Evolutionary conservation across 2,329 filamentous ascomycete genomes (phyloP), one percentile per base, ranked within the genome.

Genomic region (Alternaria ethzedia): DNA sequence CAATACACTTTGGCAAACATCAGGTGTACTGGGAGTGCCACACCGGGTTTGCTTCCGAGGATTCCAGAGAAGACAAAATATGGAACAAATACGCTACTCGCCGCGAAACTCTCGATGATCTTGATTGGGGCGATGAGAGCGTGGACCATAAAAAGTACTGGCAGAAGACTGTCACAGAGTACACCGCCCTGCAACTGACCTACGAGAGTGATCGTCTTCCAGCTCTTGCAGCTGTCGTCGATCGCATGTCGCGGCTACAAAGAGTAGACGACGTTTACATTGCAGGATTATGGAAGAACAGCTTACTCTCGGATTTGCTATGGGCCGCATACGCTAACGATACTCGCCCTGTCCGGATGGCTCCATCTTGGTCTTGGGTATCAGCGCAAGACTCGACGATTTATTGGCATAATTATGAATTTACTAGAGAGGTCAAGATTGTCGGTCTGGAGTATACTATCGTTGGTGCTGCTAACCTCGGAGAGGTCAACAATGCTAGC

Each of bases 291-390:
- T 49, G 54, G 54, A 41, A 41, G 11, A 26, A 21, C 3, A 49
- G 15, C 3, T 21, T 57, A 13, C n/a, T 49, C 5, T 41, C 28
- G n/a, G 44, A 57, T 7, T 1, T 57, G 6, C 8, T 46, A 2
- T 57, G n/a, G n/a, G n/a, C n/a, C n/a, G n/a, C n/a, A n/a, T n/a
- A n/a, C n/a, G n/a, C n/a, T n/a, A n/a, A n/a, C n/a, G n/a, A n/a
- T n/a, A n/a, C n/a, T n/a, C n/a, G n/a, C n/a, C n/a, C n/a, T n/a
- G n/a, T n/a, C 3, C 44, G 20, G 0, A 11, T 11, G 15, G n/a
- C 12, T 15, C 55, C 32, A 13, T 51, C 55, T 10, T 50, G 55
- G 55, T 58, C 55, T 21, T 58, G 46, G 55, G 55, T 6, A 5
- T 58, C 46, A 4, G 3, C 7, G 11, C 55, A 26, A 1, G 26